phyloP scores from a whole-genome alignment of 306 rosid species.

The Quercus dentata region DNA sequence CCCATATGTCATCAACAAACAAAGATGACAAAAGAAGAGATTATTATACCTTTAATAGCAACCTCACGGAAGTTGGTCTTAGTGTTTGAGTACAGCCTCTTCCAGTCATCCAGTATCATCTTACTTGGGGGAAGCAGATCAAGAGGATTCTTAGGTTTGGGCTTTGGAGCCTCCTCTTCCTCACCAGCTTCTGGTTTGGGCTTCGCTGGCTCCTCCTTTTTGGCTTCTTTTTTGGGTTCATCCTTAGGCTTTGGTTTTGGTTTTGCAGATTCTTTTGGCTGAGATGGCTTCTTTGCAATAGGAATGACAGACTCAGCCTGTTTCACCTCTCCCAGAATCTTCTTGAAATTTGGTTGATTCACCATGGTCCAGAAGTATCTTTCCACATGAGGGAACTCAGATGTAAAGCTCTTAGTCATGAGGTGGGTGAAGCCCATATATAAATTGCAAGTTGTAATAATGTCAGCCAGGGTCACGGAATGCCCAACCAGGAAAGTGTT shows the following conservation, averaged over 20 bases:
- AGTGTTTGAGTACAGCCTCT: constrained; percentile 86
- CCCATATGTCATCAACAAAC: constrained; percentile 25
- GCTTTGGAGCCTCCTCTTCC: constrained; percentile 85
- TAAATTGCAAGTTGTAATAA: constrained; percentile 48
- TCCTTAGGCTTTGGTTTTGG: constrained; percentile 57
- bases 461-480: constrained; percentile 78
- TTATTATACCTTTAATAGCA: constrained; percentile 70
- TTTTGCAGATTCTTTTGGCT: constrained; percentile 48
- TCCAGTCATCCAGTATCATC: constrained; percentile 94
- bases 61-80: constrained; percentile 95
- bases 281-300: constrained; percentile 65
- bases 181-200: constrained; percentile 40
- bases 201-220: constrained; percentile 40
- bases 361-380: constrained; percentile 95
- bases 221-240: constrained; percentile 61
- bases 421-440: not conserved
- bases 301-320: constrained; percentile 48
- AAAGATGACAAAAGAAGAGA: not conserved
- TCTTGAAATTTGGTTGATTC: constrained; percentile 80
- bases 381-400: constrained; percentile 88
- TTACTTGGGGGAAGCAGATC: constrained; percentile 87
- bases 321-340: constrained; percentile 67
- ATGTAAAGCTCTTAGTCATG: constrained; percentile 64
- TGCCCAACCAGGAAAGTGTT: constrained; percentile 83
- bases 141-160: constrained; percentile 82